Evolutionary conservation across 805 yeast species (phyloP).

Genomic region (Hanseniaspora pseudoguilliermondii): DNA sequence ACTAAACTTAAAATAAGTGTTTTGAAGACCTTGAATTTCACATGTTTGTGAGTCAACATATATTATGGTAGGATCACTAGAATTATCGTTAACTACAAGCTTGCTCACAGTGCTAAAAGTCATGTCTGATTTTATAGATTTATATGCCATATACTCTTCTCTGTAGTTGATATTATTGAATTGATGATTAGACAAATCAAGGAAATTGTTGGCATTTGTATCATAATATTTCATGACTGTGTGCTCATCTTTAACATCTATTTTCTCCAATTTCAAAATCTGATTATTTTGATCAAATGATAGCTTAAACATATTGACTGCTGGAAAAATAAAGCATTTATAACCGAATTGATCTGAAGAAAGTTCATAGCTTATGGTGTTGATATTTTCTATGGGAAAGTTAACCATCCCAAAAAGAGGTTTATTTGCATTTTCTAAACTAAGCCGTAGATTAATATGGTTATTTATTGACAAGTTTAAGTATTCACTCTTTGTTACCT

Average conservation of each 20-base stretch:
- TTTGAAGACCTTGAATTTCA: conserved; percentile 14
- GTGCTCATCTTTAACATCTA: background rate
- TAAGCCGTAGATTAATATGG: background rate
- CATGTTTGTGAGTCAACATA: conserved; percentile 26
- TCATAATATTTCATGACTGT: background rate
- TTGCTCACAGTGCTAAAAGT: background rate
- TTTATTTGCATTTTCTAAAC: background rate
- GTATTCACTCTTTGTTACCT: background rate
- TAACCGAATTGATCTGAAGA: background rate
- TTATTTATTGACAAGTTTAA: background rate
- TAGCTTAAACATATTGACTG: background rate
- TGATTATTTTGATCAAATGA: background rate
- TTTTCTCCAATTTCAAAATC: background rate
- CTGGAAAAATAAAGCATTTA: background rate
- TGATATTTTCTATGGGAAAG: background rate
- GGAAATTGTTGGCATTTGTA: background rate
- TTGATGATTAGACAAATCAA: background rate
- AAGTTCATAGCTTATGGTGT: background rate
- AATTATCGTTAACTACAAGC: background rate
- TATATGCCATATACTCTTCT: background rate
- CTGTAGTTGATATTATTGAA: background rate
- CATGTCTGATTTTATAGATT: background rate
- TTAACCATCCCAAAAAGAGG: background rate
- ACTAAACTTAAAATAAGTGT: conserved; percentile 16
- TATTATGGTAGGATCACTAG: background rate